Evolutionary conservation across 2,329 filamentous ascomycete genomes (phyloP).

Genomic region (Acrocalymma vagum): DNA sequence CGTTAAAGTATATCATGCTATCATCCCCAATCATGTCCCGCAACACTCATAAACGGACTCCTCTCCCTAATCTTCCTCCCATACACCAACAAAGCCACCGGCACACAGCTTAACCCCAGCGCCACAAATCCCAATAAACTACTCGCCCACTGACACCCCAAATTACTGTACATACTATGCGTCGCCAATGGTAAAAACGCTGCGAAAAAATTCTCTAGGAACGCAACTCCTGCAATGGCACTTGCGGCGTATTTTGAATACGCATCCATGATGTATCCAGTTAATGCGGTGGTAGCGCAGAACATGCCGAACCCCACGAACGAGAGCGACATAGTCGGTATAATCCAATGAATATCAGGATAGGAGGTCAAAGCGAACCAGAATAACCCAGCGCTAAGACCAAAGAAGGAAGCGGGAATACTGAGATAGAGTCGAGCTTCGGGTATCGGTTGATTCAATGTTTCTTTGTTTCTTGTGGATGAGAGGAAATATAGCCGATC

Average conservation of each 20-base stretch:
- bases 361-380: constrained; percentile 61
- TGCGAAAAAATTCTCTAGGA: constrained; percentile 59
- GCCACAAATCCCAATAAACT: constrained; percentile 56
- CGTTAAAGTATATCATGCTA: background rate
- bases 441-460: constrained; percentile 50
- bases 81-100: constrained; percentile 54
- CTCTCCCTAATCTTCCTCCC: constrained; percentile 50
- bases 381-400: constrained; percentile 59
- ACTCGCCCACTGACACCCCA: constrained; percentile 61
- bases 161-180: constrained; percentile 55
- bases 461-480: constrained; percentile 47
- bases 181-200: constrained; percentile 59
- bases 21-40: constrained; percentile 22
- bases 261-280: constrained; percentile 60
- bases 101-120: constrained; percentile 53
- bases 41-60: constrained; percentile 50
- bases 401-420: constrained; percentile 55
- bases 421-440: constrained; percentile 57
- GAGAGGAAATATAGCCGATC: constrained; percentile 53
- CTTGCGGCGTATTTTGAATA: constrained; percentile 61
- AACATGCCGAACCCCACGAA: constrained; percentile 61
- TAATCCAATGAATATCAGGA: constrained; percentile 55
- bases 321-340: constrained; percentile 55
- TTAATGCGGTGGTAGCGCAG: constrained; percentile 55
- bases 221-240: constrained; percentile 57